Base-by-base conservation (phyloP, 148 eudicot species). In the Mesembryanthemum crystallinum region DNA sequence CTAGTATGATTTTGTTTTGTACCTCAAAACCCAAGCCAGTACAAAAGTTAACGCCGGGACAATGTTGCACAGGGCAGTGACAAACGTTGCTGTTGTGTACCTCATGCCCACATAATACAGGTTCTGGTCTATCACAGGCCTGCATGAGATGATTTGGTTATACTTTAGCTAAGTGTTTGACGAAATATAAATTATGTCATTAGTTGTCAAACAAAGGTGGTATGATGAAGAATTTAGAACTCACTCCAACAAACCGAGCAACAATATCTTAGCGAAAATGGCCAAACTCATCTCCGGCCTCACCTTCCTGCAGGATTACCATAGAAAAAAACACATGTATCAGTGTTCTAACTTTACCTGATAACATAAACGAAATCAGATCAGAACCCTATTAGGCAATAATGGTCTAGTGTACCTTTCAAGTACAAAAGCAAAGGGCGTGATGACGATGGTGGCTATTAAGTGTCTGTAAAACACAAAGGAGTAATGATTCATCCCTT, bases 71-170 rank as follows among this genome's bases (percentile, higher is more conserved):
- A 95, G 82, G 21, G 98, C 89, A 25, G 89, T 28, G 7, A 90
- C 75, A 67, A 88, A 92, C 33, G 92, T 88, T 54, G 97, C 91
- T 13, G 94, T 76, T 30, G 98, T 88, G 61, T 84, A 88, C 74
- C 88, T 85, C 93, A 94, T 83, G 32, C 92, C 97, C 52, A 78
- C 72, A 70, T 85, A 92, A 78, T 84, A 94, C 67, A 92, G 81
- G 83, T 94, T 94, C 78, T 94, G 98, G 72, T 90, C 96, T 11
- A 92, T 71, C 13, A 90, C 96, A 2, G 97, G 95, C 86, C 98
- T 94, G 86, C 80, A 58, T 32, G 13, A 70, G 27, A 69, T 61
- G 2, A 21, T 39, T 12, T 23, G 7, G 14, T 8, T 37, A 18
- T 54, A 20, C 7, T 58, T 37, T 8, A 25, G 39, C 39, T 35